Percentiles rank a stretch among this genome's conserved stretches.
Conservation (phyloP, 129 eudicot genomes). For the Helichrysum umbraculigerum region DNA sequence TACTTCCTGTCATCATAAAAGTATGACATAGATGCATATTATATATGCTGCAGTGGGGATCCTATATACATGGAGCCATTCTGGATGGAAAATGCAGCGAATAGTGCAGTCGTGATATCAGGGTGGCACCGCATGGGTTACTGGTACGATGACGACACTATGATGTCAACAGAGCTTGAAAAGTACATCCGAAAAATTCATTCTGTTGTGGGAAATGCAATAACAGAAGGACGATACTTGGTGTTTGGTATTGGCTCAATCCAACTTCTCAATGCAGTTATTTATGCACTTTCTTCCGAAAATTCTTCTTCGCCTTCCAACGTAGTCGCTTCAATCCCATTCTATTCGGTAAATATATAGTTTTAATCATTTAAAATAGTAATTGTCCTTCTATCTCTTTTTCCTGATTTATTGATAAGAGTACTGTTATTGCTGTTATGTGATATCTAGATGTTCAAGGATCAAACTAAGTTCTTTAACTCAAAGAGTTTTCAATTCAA, state of each 20-base stretch:
- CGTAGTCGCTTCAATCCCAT: slow-evolving; percentile 60
- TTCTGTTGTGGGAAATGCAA: slow-evolving; percentile 53
- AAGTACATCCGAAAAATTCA: slow-evolving; percentile 54
- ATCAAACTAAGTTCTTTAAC: slow-evolving; percentile 46
- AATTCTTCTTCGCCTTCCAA: slow-evolving; percentile 43
- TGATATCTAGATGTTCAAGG: slow-evolving; percentile 36
- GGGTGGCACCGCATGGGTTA: slow-evolving; percentile 95
- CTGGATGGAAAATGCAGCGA: slow-evolving; percentile 62
- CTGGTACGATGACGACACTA: slow-evolving; percentile 25
- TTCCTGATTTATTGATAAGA: neutral
- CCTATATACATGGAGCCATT: slow-evolving; percentile 74
- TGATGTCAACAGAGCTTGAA: slow-evolving; percentile 41
- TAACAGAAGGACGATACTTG: slow-evolving; percentile 48
- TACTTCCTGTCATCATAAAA: no score
- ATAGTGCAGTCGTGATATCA: slow-evolving; percentile 53
- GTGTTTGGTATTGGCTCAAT: slow-evolving; percentile 63
- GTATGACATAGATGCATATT: no score
- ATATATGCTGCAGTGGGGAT: slow-evolving; percentile 52
- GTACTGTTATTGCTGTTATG: no score
- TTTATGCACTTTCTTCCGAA: slow-evolving; percentile 52
- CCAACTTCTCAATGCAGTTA: slow-evolving; percentile 68
- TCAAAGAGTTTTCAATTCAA: slow-evolving; percentile 30
- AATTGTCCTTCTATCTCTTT: neutral
- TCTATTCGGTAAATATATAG: slow-evolving; percentile 47
- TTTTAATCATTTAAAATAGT: neutral